Base-by-base conservation (phyloP, 306 rosid genomes). In the Glycyrrhiza uralensis region DNA sequence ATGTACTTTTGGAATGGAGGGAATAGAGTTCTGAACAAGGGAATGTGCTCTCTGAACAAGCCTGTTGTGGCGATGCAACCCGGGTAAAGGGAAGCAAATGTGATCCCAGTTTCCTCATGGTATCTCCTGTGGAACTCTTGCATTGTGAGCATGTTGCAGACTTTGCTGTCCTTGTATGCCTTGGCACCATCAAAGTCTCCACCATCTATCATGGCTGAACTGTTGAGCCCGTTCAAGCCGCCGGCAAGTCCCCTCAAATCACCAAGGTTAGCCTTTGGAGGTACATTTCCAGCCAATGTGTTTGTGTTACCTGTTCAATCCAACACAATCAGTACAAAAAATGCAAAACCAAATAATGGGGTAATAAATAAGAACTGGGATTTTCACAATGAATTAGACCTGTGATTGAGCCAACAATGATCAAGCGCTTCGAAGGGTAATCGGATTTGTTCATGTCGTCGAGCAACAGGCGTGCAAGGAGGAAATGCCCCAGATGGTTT, bases 131-230 rank as follows among this genome's bases (percentile, higher is more conserved):
- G 97, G 79, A 86, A 91, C 80, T 94, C 96, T 74, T 91, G 97
- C 99, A 95, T 94, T 49, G 88, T 89, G 50, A 95, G 96, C 99
- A 95, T 95, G 60, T 95, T 95, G 85, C 97, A 95, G 26, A 95
- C 97, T 80, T 91, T 95, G 90, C 97, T 91, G 92, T 95, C 99
- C 84, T 95, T 95, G 87, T 91, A 95, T 13, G 99, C 99, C 87
- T 95, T 95, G 73, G 99, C 99, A 6, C 99, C 99, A 15, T 95
- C 99, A 62, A 91, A 95, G 14, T 81, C 89, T 54, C 96, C 97
- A 38, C 99, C 99, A 46, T 95, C 97, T 4, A 95, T 86, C 99
- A 95, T 95, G 54, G 95, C 11, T 4, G 99, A 91, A 70, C 85
- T 85, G 90, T 95, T 95, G 18, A 91, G 89, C 35, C 96, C 96